Conservation (phyloP, 1,284 basidiomycete species). For the Trichosporon sp. region DNA sequence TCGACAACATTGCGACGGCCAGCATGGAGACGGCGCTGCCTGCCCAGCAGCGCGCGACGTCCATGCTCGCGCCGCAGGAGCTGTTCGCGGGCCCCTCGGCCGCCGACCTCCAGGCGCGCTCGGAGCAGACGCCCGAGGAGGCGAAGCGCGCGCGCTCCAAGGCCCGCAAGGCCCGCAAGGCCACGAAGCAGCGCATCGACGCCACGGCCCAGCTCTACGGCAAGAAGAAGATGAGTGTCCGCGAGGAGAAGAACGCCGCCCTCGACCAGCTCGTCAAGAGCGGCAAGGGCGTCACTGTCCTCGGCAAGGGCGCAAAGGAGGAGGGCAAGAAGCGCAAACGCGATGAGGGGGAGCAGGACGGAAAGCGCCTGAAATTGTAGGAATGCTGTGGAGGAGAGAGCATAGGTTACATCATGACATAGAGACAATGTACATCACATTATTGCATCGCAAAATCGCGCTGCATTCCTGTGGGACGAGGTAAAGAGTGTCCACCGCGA, state of each 20-base stretch:
- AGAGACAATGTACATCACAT: slow-evolving; percentile 6
- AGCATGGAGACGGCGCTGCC: slow-evolving; percentile 87
- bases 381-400: too few species aligned
- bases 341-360: slow-evolving; percentile 27
- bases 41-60: slow-evolving; percentile 66
- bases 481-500: too few species aligned
- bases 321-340: slow-evolving; percentile 40
- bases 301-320: slow-evolving; percentile 63
- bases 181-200: slow-evolving; percentile 64
- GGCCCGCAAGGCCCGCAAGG: slow-evolving; percentile 69
- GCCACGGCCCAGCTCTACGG: slow-evolving; percentile 65
- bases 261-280: slow-evolving; percentile 71
- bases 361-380: slow-evolving; percentile 43
- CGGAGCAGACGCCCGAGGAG: slow-evolving; percentile 80
- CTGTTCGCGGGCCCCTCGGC: slow-evolving; percentile 62
- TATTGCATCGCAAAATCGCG: background rate
- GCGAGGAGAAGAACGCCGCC: slow-evolving; percentile 76
- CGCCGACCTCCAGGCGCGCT: slow-evolving; percentile 59
- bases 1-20: slow-evolving; percentile 80
- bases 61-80: slow-evolving; percentile 92
- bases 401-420: background rate
- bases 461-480: too few species aligned
- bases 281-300: slow-evolving; percentile 75
- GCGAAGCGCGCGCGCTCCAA: slow-evolving; percentile 70
- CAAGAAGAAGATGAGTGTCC: slow-evolving; percentile 54